Conservation (phyloP, 163 green algal genomes). For the Smithsoniella earleae region DNA sequence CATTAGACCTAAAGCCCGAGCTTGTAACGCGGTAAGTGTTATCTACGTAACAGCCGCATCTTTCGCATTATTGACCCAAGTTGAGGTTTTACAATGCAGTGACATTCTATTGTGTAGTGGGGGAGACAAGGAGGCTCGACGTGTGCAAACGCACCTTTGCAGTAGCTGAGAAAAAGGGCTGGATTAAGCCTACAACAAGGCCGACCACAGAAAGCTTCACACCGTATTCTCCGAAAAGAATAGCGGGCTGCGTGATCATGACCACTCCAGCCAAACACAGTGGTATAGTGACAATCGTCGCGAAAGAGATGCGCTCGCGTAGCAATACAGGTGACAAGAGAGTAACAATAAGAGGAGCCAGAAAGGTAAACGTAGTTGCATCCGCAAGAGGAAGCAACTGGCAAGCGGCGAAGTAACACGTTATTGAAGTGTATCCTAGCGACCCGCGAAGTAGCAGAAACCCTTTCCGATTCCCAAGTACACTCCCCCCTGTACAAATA, state of each 20-base stretch:
- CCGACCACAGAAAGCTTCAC: not conserved
- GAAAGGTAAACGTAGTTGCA: slow-evolving; percentile 33
- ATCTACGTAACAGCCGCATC: not conserved
- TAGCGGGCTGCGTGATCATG: slow-evolving; percentile 28
- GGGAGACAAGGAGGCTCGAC: not conserved
- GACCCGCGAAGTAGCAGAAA: slow-evolving; percentile 34
- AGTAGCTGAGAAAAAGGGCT: not conserved
- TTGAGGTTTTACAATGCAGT: not conserved
- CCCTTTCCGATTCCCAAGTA: not conserved
- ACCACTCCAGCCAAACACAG: slow-evolving; percentile 33
- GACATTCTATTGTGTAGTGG: not conserved
- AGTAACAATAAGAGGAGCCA: slow-evolving; percentile 31
- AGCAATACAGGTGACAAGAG: slow-evolving; percentile 26
- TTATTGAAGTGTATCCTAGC: slow-evolving; percentile 23
- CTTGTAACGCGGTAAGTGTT: not conserved
- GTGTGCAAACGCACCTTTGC: slow-evolving; percentile 7
- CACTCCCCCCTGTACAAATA: not conserved
- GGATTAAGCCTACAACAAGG: not conserved
- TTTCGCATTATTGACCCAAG: not conserved
- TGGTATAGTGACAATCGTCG: not conserved
- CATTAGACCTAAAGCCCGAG: not conserved
- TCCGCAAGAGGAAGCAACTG: slow-evolving; percentile 30
- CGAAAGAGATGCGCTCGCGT: not conserved
- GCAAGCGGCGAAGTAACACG: slow-evolving; percentile 31
- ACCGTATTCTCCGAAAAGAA: not conserved